phyloP scores from a whole-genome alignment of 352 stramenopile genomes.

The Paralagenidium karlingii region DNA sequence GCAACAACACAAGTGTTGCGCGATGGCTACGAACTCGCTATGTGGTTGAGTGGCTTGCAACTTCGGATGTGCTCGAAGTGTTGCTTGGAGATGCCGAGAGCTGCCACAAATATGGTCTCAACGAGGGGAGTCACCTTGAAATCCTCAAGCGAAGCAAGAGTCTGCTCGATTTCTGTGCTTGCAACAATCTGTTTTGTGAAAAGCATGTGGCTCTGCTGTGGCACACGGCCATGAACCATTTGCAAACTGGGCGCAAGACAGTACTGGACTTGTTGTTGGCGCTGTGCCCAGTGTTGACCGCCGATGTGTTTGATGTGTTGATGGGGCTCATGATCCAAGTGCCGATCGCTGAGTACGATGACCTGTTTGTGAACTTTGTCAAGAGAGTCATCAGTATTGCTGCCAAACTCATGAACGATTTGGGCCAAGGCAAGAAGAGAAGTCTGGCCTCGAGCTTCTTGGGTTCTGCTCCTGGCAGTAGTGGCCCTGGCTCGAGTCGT shows the following conservation, averaged over 20 bases:
- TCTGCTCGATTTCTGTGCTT: constrained; percentile 54
- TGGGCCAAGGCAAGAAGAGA: constrained; percentile 62
- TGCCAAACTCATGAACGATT: constrained; percentile 53
- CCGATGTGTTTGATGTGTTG: constrained; percentile 66
- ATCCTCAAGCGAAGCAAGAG: constrained; percentile 63
- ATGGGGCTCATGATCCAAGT: constrained; percentile 68
- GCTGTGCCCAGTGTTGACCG: constrained; percentile 46
- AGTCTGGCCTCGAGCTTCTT: constrained; percentile 45
- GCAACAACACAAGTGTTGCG: constrained; percentile 5
- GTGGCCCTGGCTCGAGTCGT: constrained; percentile 27
- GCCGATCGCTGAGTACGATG: constrained; percentile 51
- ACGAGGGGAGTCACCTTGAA: constrained; percentile 64
- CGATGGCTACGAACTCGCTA: constrained; percentile 63
- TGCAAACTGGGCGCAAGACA: constrained; percentile 48
- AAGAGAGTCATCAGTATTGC: constrained; percentile 62
- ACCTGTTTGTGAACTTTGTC: constrained; percentile 65
- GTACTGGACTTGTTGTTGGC: constrained; percentile 65
- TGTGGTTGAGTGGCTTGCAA: constrained; percentile 64
- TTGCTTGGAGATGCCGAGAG: constrained; percentile 58
- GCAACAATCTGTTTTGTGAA: constrained; percentile 40
- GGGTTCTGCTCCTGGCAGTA: no score
- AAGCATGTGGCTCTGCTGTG: constrained; percentile 63
- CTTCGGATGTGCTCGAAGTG: constrained; percentile 71
- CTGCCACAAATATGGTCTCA: constrained; percentile 49
- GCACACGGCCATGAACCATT: constrained; percentile 52